A percentile compares a stretch with the other conserved stretches of the same genome.
Conservation (phyloP, 2,329 filamentous ascomycete genomes). For the Onygenales sp. region DNA sequence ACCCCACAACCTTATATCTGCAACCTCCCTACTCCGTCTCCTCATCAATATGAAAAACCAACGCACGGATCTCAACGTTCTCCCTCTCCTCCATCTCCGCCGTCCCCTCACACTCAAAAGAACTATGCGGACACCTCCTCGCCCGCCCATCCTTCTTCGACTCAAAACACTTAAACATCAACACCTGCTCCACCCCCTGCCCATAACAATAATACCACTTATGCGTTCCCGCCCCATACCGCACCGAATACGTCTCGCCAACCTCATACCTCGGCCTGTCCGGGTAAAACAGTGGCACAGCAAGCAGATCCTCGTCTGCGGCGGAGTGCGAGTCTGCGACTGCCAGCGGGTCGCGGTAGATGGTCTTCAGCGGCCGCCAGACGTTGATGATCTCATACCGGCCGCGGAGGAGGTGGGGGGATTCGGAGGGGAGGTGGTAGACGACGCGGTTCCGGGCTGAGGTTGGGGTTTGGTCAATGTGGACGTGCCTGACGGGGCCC, state of each 20-base stretch:
- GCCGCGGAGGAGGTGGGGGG: constrained; percentile 31
- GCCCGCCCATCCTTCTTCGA: constrained; percentile 46
- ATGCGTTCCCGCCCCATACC: constrained; percentile 30
- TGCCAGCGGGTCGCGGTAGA: constrained; percentile 46
- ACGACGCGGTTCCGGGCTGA: constrained; percentile 34
- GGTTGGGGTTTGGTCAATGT: constrained; percentile 42
- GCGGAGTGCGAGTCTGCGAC: constrained; percentile 45
- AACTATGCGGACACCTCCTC: constrained; percentile 46
- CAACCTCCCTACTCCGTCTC: background rate
- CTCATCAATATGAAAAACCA: constrained; percentile 43
- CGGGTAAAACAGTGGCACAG: constrained; percentile 43
- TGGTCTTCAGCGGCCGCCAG: constrained; percentile 41
- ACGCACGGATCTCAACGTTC: constrained; percentile 48
- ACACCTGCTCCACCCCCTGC: constrained; percentile 44
- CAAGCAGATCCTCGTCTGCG: constrained; percentile 41
- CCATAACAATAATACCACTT: constrained; percentile 46
- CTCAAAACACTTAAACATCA: constrained; percentile 55
- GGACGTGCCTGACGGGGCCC: constrained; percentile 41
- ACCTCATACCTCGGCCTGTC: constrained; percentile 22
- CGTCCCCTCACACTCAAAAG: constrained; percentile 44
- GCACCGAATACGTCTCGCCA: constrained; percentile 42
- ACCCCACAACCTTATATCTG: background rate
- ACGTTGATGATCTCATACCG: constrained; percentile 44
- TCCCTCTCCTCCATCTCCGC: constrained; percentile 33
- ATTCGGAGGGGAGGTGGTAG: constrained; percentile 37